phyloP scores from a whole-genome alignment of 768 basidiomycete genomes.

The Lactifluus volemus region DNA sequence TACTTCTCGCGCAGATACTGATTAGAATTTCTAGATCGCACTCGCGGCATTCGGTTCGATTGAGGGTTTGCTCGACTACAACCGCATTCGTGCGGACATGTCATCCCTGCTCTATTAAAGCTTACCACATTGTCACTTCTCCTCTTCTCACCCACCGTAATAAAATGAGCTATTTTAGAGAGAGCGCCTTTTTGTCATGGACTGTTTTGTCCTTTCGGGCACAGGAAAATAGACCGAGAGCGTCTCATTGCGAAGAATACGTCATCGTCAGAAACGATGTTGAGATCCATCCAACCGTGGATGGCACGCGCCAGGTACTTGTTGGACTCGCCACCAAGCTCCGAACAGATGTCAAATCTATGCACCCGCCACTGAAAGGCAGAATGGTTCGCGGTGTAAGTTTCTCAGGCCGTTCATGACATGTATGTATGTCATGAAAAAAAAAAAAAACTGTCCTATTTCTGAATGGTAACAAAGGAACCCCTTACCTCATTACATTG shows the following conservation, averaged over 20 bases:
- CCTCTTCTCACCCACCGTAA: not conserved
- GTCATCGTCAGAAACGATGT: no score
- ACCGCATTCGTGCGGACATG: constrained; percentile 77
- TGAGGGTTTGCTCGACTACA: constrained; percentile 93
- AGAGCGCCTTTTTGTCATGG: no score
- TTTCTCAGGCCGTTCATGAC: not conserved
- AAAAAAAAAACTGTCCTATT: no score
- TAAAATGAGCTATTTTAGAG: not conserved
- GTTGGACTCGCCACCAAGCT: not conserved
- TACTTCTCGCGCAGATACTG: not conserved
- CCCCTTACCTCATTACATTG: no score
- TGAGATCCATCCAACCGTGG: no score
- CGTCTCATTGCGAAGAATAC: no score
- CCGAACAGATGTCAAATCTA: not conserved
- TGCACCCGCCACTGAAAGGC: no score
- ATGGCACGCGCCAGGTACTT: no score
- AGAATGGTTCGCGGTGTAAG: not conserved
- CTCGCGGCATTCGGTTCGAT: constrained; percentile 83
- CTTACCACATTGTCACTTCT: not conserved
- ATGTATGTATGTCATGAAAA: not conserved
- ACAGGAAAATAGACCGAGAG: no score
- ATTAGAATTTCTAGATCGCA: constrained; percentile 44
- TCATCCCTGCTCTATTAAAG: constrained; percentile 66
- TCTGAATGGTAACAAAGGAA: no score
- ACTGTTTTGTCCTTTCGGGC: no score